Conservation (phyloP, 306 rosid genomes). For the Biancaea sappan region DNA sequence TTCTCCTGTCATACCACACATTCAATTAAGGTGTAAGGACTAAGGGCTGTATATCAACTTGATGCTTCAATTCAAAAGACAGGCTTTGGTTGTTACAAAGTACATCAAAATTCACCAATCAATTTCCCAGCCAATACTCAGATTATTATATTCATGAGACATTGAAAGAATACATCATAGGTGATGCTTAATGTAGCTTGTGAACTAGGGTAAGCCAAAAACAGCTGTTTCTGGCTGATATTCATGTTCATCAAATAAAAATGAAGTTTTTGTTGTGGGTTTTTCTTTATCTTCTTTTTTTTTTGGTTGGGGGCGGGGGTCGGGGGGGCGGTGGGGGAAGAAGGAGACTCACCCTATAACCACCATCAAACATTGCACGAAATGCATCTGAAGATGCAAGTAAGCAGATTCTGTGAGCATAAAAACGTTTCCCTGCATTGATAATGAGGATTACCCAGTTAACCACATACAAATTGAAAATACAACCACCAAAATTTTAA, state of each 20-base stretch:
- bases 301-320: background rate
- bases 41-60: constrained; percentile 22
- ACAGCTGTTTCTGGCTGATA: background rate
- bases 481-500: constrained; percentile 5
- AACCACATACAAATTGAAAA: constrained; percentile 29
- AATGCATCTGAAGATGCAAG: constrained; percentile 98
- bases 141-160: background rate
- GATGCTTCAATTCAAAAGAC: constrained; percentile 20
- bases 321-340: background rate
- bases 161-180: constrained; percentile 7
- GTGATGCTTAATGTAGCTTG: constrained; percentile 11
- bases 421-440: constrained; percentile 85
- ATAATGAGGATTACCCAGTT: constrained; percentile 26
- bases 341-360: constrained; percentile 80
- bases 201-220: constrained; percentile 26
- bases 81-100: background rate
- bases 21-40: background rate
- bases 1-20: constrained; percentile 72
- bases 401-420: constrained; percentile 94
- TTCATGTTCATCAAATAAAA: background rate
- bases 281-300: background rate
- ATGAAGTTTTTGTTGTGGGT: background rate
- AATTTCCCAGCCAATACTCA: constrained; percentile 15
- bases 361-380: constrained; percentile 99
- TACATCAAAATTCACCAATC: constrained; percentile 13